Conservation (phyloP, 352 stramenopile genomes). For the Globisporangium camurandrum region DNA sequence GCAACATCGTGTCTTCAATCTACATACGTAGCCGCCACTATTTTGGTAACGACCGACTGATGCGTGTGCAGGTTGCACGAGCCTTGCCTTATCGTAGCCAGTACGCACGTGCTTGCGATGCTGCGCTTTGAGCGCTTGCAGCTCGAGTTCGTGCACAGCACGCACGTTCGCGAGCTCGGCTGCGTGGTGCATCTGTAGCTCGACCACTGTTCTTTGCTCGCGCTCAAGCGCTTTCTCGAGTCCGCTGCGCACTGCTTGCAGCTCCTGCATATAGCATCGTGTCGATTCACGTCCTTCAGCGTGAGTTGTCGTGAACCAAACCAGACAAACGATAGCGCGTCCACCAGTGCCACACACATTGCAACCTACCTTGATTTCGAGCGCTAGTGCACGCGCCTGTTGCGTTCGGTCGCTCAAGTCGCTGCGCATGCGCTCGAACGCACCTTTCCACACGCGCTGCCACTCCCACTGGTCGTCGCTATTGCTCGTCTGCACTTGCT, state of each 20-base stretch:
- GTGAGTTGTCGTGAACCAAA: too few species aligned
- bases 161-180: constrained; percentile 39
- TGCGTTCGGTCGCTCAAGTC: constrained; percentile 26
- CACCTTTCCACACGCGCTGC: constrained; percentile 63
- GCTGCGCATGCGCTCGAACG: constrained; percentile 49
- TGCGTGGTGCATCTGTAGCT: constrained; percentile 27
- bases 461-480: constrained; percentile 63
- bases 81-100: neutral
- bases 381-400: constrained; percentile 22
- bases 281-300: neutral
- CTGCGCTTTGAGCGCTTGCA: constrained; percentile 33
- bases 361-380: constrained; percentile 52
- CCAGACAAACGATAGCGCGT: neutral
- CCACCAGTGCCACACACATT: neutral
- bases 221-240: constrained; percentile 37
- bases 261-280: constrained; percentile 18
- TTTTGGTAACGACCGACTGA: too few species aligned
- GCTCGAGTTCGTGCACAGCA: constrained; percentile 37
- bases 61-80: too few species aligned
- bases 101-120: constrained; percentile 38
- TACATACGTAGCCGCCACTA: neutral
- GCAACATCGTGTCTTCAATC: constrained; percentile 22
- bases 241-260: constrained; percentile 28
- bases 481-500: constrained; percentile 51
- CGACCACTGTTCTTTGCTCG: constrained; percentile 17